phyloP scores from a whole-genome alignment of 257 asterid genomes.

The Agastache rugosa region DNA sequence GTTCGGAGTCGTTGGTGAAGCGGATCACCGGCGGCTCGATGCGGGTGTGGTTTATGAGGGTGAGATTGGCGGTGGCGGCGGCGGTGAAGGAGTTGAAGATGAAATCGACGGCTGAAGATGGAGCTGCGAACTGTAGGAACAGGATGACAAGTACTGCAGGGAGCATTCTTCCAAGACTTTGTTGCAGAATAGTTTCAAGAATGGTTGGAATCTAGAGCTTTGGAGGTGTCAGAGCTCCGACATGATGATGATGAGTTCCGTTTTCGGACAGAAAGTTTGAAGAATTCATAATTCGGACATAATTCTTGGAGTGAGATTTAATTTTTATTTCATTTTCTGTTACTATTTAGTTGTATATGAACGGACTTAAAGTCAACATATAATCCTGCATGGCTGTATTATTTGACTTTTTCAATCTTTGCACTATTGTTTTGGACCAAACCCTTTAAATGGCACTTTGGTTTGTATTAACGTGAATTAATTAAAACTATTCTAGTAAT shows the following conservation, averaged over 20 bases:
- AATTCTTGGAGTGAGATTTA: neutral
- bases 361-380: neutral
- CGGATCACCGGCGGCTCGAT: slow-evolving; percentile 77
- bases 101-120: slow-evolving; percentile 59
- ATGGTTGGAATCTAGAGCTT: slow-evolving; percentile 22
- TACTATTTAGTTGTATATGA: neutral
- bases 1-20: slow-evolving; percentile 70
- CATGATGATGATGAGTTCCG: slow-evolving; percentile 9
- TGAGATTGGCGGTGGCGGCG: slow-evolving; percentile 41
- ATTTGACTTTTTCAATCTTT: slow-evolving; percentile 4
- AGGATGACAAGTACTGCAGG: slow-evolving; percentile 31
- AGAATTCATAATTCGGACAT: neutral
- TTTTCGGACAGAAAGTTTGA: slow-evolving; percentile 26
- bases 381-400: neutral
- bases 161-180: slow-evolving; percentile 35
- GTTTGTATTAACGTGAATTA: neutral
- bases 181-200: neutral
- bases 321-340: neutral
- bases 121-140: slow-evolving; percentile 38
- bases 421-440: neutral
- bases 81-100: slow-evolving; percentile 68
- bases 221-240: neutral
- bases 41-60: slow-evolving; percentile 63
- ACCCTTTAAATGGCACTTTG: slow-evolving; percentile 16
- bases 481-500: neutral